Percentiles rank a stretch among this genome's conserved stretches.
Evolutionary conservation across 2,329 filamentous ascomycete genomes (phyloP).

Genomic region (Emergomyces orientalis): DNA sequence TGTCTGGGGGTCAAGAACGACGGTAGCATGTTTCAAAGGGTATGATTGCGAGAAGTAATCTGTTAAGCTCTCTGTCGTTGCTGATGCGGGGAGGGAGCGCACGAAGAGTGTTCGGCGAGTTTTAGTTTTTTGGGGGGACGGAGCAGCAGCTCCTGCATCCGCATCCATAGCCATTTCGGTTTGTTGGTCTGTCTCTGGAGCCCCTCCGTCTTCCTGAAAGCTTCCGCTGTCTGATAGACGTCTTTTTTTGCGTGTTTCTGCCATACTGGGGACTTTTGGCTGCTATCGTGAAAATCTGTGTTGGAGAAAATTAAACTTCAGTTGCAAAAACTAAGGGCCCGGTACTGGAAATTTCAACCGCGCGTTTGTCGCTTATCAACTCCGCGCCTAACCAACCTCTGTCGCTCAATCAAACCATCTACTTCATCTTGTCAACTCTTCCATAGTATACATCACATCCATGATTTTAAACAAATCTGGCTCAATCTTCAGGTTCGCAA

Average conservation of each 20-base stretch:
- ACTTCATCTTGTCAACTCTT: background rate
- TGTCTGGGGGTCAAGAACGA: conserved; percentile 74
- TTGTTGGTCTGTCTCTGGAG: background rate
- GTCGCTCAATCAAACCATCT: background rate
- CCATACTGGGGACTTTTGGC: conserved; percentile 20
- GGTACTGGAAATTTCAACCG: background rate
- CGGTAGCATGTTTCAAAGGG: conserved; percentile 91
- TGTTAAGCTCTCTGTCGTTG: conserved; percentile 73
- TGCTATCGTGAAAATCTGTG: background rate
- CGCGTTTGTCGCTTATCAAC: conserved; percentile 2
- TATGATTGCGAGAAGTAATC: conserved; percentile 90
- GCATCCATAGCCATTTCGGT: background rate
- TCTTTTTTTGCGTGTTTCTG: conserved; percentile 29
- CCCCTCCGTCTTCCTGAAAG: conserved; percentile 18
- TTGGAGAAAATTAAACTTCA: background rate
- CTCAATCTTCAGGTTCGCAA: background rate
- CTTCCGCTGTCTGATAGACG: conserved; percentile 25
- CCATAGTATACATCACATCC: background rate
- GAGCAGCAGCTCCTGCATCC: conserved; percentile 2
- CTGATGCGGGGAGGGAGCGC: conserved; percentile 67
- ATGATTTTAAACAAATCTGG: background rate
- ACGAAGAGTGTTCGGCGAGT: conserved; percentile 71
- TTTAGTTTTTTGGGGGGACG: conserved; percentile 20
- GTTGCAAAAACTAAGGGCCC: background rate
- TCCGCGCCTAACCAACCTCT: background rate